Evolutionary conservation across 2,329 filamentous ascomycete genomes (phyloP), one percentile per base, ranked within the genome.

Genomic region (Setomelanomma holmii): DNA sequence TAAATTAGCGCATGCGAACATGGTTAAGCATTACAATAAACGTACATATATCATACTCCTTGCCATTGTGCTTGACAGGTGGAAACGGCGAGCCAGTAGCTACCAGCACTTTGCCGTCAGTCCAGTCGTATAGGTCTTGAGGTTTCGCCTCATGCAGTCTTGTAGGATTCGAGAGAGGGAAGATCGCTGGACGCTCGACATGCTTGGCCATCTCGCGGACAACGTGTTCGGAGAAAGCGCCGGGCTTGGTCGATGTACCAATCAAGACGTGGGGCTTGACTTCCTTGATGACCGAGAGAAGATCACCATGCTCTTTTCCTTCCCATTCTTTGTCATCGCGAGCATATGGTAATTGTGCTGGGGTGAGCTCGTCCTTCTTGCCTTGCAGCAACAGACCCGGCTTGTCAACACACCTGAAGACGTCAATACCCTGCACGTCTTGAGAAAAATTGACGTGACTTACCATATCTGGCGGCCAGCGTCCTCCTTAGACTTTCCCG

Each of bases 141-240:
- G 92, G 92, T 6, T 86, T 83, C 1, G 91, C 92, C 74, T 96
- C 92, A 69, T 96, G 91, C 0, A 96, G 83, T 1, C 85, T 81
- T 0, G 91, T 96, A 0, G 92, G 92, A 72, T 96, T 96, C 2
- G 89, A 93, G 1, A 96, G 82, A 0, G 92, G 92, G 54, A 96
- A 86, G 68, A 97, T 89, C 71, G 96, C 93, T n/a, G 91, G 91
- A 1, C 88, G 82, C 0, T 88, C 80, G 2, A 89, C 84, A 63
- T 92, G 84, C 30, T 82, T 80, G 1, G 88, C 86, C 91, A 96
- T 96, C 61, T 89, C 89, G 40, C 82, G 80, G 10, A 96, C 80
- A 22, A 91, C 77, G 2, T 90, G 83, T 61, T 92, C 79, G 0
- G 89, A 93, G 75, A 96, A 96, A 0, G 90, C 79, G 2, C 84